Percentiles rank a stretch among this genome's conserved stretches.
Evolutionary conservation across 2,329 filamentous ascomycete species (phyloP).

Genomic region (Westerdykella sp.): DNA sequence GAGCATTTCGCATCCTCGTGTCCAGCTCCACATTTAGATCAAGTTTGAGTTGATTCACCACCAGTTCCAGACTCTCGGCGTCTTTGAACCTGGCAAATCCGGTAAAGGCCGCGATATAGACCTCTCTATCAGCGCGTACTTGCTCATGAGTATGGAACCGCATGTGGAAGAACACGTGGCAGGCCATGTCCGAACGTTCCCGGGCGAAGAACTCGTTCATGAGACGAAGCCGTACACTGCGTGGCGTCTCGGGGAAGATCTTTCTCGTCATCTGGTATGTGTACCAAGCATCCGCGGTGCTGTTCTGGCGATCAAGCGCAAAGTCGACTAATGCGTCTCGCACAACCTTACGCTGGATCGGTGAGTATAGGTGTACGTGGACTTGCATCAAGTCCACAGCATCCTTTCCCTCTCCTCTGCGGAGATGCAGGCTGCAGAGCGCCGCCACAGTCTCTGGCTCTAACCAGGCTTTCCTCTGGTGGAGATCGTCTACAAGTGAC

Average conservation of each 20-base stretch:
- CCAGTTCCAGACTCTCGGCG: constrained; percentile 60
- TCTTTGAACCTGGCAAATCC: constrained; percentile 61
- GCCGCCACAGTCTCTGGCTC: constrained; percentile 68
- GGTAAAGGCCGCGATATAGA: constrained; percentile 72
- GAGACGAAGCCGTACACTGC: constrained; percentile 59
- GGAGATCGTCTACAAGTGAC: constrained; percentile 65
- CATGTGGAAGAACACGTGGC: constrained; percentile 88
- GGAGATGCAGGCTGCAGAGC: constrained; percentile 67
- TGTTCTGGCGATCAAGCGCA: constrained; percentile 60
- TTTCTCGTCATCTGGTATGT: constrained; percentile 53
- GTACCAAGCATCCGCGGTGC: constrained; percentile 58
- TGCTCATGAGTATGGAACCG: constrained; percentile 61
- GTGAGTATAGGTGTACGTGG: constrained; percentile 64
- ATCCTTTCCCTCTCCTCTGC: constrained; percentile 69
- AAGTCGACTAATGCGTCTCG: constrained; percentile 61
- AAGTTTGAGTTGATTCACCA: constrained; percentile 93
- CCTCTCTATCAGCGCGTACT: constrained; percentile 62
- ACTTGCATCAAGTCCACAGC: constrained; percentile 76
- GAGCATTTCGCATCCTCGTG: constrained; percentile 71
- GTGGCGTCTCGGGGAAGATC: constrained; percentile 58
- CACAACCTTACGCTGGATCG: constrained; percentile 61
- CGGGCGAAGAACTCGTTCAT: constrained; percentile 80
- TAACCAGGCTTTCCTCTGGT: constrained; percentile 62
- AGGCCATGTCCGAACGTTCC: constrained; percentile 74
- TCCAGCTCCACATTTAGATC: constrained; percentile 72